Evolutionary conservation across 23 red algal genomes (phyloP), one percentile per base, ranked within the genome.

Genomic region (Gracilaria caudata): DNA sequence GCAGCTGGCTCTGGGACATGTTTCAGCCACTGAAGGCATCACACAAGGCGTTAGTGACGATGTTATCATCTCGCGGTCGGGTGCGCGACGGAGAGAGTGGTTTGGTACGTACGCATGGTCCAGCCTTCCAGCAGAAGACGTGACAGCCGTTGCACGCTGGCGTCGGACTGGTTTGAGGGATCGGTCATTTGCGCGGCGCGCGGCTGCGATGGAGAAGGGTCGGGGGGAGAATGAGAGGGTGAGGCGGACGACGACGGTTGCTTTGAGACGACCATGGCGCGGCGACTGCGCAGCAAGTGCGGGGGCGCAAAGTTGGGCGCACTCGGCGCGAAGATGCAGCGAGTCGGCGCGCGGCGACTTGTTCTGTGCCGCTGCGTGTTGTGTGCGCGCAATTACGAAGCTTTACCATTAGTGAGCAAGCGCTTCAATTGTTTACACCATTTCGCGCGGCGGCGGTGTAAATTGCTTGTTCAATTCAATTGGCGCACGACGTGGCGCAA

Each of bases 61-160:
- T 10, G 23, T 21, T 12, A 14, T 20, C 16, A 12, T 12, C 3
- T 11, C 17, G 54, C 54, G 54, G 17, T 4, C 54, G 54, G 16
- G 54, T 4, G 17, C 54, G 54, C 54, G 54, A 3, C 16, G 16
- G 54, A 12, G 54, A n/a, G 23, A 11, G 8, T 4, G 16, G 54
- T 4, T 7, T 3, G 8, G 0, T 21, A 80, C 77, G 4, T 80
- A 80, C 77, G 61, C 87, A 91, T 91, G 35, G 87, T 91, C 87
- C 87, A 91, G 61, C 87, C 87, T 28, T 80, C 38, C 21, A 91
- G 77, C 23, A 91, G 77, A 0, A 91, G 78, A 40, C 87, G 87
- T 13, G 87, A 91, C 29, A 91, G 74, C 16, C 75, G 64, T 46
- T 89, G 72, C 34, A 89, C 72, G 39, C 70, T 70, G 25, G 70